phyloP scores from a whole-genome alignment of 2,329 filamentous ascomycete genomes.

The Curvularia verruculosa region DNA sequence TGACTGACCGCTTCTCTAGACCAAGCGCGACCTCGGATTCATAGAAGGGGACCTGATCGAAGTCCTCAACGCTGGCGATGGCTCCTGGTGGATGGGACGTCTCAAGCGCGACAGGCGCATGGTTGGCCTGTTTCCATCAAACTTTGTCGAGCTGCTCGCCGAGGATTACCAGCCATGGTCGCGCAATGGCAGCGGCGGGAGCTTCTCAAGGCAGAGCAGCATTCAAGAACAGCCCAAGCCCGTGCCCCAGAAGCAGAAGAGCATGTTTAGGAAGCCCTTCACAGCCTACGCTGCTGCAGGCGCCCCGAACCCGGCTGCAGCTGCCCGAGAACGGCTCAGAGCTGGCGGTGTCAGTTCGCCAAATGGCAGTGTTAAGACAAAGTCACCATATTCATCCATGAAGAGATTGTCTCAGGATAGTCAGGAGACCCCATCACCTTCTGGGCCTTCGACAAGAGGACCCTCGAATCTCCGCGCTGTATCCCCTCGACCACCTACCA shows the following conservation, averaged over 20 bases:
- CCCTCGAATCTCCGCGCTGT: conserved; percentile 46
- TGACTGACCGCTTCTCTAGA: conserved; percentile 54
- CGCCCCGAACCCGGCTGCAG: conserved; percentile 51
- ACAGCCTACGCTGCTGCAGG: conserved; percentile 62
- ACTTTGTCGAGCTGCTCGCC: conserved; percentile 91
- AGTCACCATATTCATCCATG: conserved; percentile 59
- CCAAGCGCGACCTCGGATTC: conserved; percentile 92
- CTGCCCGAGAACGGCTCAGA: conserved; percentile 45
- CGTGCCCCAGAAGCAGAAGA: conserved; percentile 57
- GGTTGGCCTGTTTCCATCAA: conserved; percentile 92
- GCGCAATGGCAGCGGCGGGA: conserved; percentile 58
- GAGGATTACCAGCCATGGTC: conserved; percentile 80
- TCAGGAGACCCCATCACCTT: conserved; percentile 37
- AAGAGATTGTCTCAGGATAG: conserved; percentile 52
- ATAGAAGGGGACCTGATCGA: conserved; percentile 98
- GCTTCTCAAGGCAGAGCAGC: conserved; percentile 58
- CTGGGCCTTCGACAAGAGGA: conserved; percentile 30
- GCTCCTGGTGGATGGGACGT: conserved; percentile 97
- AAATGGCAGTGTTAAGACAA: conserved; percentile 47
- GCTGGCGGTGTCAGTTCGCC: conserved; percentile 38
- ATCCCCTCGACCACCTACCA: conserved; percentile 48
- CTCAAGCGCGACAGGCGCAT: conserved; percentile 87
- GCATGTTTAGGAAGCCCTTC: conserved; percentile 67
- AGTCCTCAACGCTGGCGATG: conserved; percentile 96
- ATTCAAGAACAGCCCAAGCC: conserved; percentile 56